Evolutionary conservation across 2,329 filamentous ascomycete genomes (phyloP).

Genomic region (Didymella keratinophila): DNA sequence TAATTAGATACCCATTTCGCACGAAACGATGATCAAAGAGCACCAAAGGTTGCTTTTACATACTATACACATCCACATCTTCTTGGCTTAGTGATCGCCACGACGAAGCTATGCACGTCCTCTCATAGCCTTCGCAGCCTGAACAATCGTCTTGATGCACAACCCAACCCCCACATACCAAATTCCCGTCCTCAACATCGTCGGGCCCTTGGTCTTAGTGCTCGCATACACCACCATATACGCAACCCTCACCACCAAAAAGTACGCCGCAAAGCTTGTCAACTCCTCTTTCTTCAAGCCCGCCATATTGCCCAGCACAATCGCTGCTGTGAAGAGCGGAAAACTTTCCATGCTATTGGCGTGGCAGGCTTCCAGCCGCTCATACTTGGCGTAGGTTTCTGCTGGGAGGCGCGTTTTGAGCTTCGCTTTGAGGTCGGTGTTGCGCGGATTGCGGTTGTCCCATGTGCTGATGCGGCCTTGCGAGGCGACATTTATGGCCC

Average conservation of each 20-base stretch:
- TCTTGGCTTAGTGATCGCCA: neutral
- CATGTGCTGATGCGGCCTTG: slow-evolving; percentile 47
- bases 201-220: slow-evolving; percentile 34
- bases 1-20: neutral
- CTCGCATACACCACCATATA: slow-evolving; percentile 52
- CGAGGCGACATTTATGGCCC: slow-evolving; percentile 49
- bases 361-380: slow-evolving; percentile 57
- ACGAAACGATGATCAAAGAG: neutral
- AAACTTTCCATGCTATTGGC: slow-evolving; percentile 58
- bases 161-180: slow-evolving; percentile 31
- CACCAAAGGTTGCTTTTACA: neutral
- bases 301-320: slow-evolving; percentile 55
- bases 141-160: slow-evolving; percentile 34
- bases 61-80: neutral
- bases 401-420: slow-evolving; percentile 51
- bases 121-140: slow-evolving; percentile 35
- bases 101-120: neutral
- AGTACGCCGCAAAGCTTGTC: slow-evolving; percentile 48
- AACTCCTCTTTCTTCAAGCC: slow-evolving; percentile 45
- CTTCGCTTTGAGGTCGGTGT: slow-evolving; percentile 42
- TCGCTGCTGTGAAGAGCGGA: slow-evolving; percentile 55
- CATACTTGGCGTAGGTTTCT: slow-evolving; percentile 51
- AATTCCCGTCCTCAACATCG: slow-evolving; percentile 29
- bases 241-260: slow-evolving; percentile 46
- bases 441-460: slow-evolving; percentile 56